These are phyloP conservation scores for Nicotiana paniculata DNA, from an alignment of 257 asterid genomes.

Conservation along the genomic window DNA sequence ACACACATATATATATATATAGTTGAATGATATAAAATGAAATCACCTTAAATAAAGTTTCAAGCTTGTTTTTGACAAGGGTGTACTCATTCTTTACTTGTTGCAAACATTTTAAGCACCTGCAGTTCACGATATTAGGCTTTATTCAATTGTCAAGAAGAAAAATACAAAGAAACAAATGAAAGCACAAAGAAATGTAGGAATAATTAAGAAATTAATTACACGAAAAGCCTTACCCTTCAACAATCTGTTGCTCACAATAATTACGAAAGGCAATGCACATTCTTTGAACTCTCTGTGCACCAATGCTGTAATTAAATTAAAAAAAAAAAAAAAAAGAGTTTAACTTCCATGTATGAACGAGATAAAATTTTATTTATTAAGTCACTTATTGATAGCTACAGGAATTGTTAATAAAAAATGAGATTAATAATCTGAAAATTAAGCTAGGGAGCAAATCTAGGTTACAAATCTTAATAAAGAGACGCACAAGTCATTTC, in stretches of 20 bases:
- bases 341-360: not conserved
- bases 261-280: slow-evolving; percentile 46
- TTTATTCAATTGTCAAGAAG: not conserved
- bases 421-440: not conserved
- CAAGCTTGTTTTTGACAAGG: slow-evolving; percentile 68
- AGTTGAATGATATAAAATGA: not conserved
- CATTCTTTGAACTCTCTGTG: slow-evolving; percentile 28
- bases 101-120: slow-evolving; percentile 70
- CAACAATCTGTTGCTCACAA: slow-evolving; percentile 64
- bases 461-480: no score
- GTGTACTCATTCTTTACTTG: slow-evolving; percentile 51
- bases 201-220: not conserved
- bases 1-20: no score
- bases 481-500: no score
- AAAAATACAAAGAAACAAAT: not conserved
- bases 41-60: slow-evolving; percentile 62
- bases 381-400: not conserved
- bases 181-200: not conserved
- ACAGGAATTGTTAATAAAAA: not conserved
- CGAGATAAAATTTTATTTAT: not conserved
- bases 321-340: not conserved
- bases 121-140: slow-evolving; percentile 13
- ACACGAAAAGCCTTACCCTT: slow-evolving; percentile 38
- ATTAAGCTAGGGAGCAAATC: no score
- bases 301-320: slow-evolving; percentile 24